Conservation (phyloP, 148 eudicot genomes). For the Fallopia convolvulus region DNA sequence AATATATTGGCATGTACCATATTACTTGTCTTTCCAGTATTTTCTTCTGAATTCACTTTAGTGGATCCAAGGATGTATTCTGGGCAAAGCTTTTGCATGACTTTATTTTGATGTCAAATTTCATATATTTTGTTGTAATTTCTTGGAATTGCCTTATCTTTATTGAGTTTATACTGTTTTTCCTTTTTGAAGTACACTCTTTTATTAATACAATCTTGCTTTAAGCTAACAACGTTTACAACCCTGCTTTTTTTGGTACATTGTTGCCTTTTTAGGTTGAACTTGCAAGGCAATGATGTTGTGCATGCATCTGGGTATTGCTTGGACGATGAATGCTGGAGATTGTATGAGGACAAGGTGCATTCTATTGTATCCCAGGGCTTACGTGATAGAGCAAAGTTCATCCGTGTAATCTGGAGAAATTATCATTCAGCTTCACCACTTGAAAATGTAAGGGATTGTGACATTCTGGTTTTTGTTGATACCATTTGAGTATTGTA, state of each 20-base stretch:
- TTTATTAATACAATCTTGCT: neutral
- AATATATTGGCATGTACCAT: neutral
- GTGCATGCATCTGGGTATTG: conserved; percentile 54
- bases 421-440: conserved; percentile 37
- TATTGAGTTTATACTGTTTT: neutral
- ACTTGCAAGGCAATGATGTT: conserved; percentile 53
- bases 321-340: conserved; percentile 88
- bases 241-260: neutral
- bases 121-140: neutral
- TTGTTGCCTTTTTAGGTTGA: conserved; percentile 40
- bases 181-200: neutral
- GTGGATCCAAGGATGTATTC: neutral
- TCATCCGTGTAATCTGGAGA: conserved; percentile 75
- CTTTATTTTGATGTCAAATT: neutral
- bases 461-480: neutral
- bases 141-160: neutral
- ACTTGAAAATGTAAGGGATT: conserved; percentile 59
- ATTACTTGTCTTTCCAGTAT: neutral
- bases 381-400: conserved; percentile 62
- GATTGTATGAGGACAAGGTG: conserved; percentile 75
- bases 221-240: neutral
- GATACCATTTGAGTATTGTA: neutral
- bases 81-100: neutral
- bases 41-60: neutral
- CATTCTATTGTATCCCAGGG: conserved; percentile 53